Evolutionary conservation across 2,329 filamentous ascomycete species (phyloP), one percentile per base, ranked within the genome.

Genomic region (Tolypocladium sp.): DNA sequence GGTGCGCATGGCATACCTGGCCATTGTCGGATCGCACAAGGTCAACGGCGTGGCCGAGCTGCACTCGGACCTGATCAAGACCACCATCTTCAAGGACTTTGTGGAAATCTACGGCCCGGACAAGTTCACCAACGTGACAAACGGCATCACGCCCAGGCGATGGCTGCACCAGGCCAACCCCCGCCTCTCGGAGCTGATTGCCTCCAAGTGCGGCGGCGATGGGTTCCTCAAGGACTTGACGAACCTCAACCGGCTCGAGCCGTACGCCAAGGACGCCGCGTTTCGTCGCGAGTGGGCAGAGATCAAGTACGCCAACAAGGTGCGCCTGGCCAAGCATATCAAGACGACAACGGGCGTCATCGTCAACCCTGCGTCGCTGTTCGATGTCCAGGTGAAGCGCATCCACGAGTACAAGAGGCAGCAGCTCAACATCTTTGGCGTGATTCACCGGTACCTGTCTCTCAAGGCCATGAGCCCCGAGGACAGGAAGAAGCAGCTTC

Each of bases 321-420:
- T 95, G 61, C 87, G 90, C 56, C 83, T 99, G 58, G 92, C 94
- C 52, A 89, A 92, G 72, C 90, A 94, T 74, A 97, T 99, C 77
- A 91, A 94, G 78, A 81, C 85, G 37, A 87, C 88, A 7, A 90
- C 87, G 2, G 89, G 88, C 37, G 83, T 96, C 59, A 86, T 82
- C 4, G 91, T 99, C 72, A 94, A 96, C 73, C 93, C 94, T 0
- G 78, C 88, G 12, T 84, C 93, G 0, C 82, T 99, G 22, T 99
- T 99, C 67, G 94, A 99, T 71, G 90, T 99, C 13, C 94, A 99
- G 71, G 94, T 99, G 68, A 99, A 99, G 82, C 89, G 94, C 70
- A 99, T 99, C 66, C 94, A 99, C 75, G 94, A 99, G 75, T 99
- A 99, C 79, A 99, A 99, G 83, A 89, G 92, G 61, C 93, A 99